These are phyloP conservation scores for Barbarea vulgaris DNA, from an alignment of 345 rosid species.

Conservation along the genomic window DNA sequence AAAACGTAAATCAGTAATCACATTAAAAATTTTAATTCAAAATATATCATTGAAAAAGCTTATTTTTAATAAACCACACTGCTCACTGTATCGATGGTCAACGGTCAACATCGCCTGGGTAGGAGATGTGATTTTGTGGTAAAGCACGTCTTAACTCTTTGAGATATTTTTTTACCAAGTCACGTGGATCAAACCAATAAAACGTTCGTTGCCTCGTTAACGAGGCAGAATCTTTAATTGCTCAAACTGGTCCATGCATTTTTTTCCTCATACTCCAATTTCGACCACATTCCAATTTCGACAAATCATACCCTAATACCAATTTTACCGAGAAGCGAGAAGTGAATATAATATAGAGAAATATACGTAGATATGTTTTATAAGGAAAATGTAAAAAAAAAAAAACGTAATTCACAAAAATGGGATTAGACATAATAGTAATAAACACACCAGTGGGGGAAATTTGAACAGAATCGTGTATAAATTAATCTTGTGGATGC, in stretches of 20 bases:
- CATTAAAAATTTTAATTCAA: neutral
- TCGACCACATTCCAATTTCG: neutral
- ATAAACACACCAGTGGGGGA: no score
- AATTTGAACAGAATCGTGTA: neutral
- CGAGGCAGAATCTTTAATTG: conserved; percentile 29
- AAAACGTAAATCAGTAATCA: conserved; percentile 17
- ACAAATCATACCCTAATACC: neutral
- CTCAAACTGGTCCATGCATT: conserved; percentile 13
- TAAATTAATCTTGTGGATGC: neutral
- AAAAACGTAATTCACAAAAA: neutral
- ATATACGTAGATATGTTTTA: neutral
- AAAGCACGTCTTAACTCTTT: conserved; percentile 32
- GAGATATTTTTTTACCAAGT: conserved; percentile 1
- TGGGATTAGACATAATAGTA: no score
- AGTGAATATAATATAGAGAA: no score
- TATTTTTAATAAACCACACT: neutral
- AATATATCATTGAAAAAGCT: neutral
- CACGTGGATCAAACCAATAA: conserved; percentile 31
- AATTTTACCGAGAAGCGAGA: neutral
- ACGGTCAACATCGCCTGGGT: conserved; percentile 24
- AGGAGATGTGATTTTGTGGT: conserved; percentile 33
- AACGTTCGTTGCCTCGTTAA: conserved; percentile 31
- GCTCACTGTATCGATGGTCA: neutral
- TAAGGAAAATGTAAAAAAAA: neutral
- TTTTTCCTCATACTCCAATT: neutral